phyloP scores from a whole-genome alignment of 2,329 filamentous ascomycete species.

The Calonectria hongkongensis region DNA sequence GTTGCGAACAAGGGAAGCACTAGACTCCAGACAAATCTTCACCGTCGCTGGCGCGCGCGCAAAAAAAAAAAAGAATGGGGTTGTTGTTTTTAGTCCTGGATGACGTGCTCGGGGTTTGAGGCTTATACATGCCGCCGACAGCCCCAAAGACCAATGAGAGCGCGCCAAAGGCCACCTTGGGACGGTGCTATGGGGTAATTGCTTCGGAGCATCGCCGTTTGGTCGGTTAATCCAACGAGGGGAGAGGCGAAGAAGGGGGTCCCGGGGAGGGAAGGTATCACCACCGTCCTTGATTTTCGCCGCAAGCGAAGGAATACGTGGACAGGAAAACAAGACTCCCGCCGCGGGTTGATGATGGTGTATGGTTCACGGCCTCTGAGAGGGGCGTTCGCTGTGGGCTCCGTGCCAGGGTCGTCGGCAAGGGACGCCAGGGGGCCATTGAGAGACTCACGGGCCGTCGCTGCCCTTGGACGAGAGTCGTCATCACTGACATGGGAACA shows the following conservation, averaged over 20 bases:
- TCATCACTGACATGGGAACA: slow-evolving; percentile 35
- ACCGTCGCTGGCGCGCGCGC: slow-evolving; percentile 25
- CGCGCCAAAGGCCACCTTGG: slow-evolving; percentile 20
- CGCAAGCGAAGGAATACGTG: slow-evolving; percentile 17
- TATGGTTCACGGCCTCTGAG: slow-evolving; percentile 27
- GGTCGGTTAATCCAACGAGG: slow-evolving; percentile 39
- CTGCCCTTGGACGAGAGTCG: slow-evolving; percentile 24
- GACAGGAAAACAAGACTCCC: slow-evolving; percentile 9
- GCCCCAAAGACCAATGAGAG: slow-evolving; percentile 53
- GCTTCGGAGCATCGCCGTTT: slow-evolving; percentile 55
- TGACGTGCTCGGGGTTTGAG: slow-evolving; percentile 60
- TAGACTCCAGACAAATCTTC: slow-evolving; percentile 31
- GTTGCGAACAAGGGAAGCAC: slow-evolving; percentile 17
- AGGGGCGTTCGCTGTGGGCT: slow-evolving; percentile 29
- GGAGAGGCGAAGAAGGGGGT: neutral
- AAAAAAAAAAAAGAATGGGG: slow-evolving; percentile 52
- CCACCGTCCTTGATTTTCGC: neutral
- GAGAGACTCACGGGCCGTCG: slow-evolving; percentile 37
- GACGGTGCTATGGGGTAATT: slow-evolving; percentile 43
- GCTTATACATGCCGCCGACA: slow-evolving; percentile 56
- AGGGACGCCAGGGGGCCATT: slow-evolving; percentile 21
- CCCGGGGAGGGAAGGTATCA: neutral
- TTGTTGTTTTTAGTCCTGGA: slow-evolving; percentile 54
- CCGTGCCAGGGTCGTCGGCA: slow-evolving; percentile 25
- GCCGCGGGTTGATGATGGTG: slow-evolving; percentile 22